A percentile compares a stretch with the other conserved stretches of the same genome.
Conservation (phyloP, 495 filamentous ascomycete species). For the Trichoderma orchidacearum region DNA sequence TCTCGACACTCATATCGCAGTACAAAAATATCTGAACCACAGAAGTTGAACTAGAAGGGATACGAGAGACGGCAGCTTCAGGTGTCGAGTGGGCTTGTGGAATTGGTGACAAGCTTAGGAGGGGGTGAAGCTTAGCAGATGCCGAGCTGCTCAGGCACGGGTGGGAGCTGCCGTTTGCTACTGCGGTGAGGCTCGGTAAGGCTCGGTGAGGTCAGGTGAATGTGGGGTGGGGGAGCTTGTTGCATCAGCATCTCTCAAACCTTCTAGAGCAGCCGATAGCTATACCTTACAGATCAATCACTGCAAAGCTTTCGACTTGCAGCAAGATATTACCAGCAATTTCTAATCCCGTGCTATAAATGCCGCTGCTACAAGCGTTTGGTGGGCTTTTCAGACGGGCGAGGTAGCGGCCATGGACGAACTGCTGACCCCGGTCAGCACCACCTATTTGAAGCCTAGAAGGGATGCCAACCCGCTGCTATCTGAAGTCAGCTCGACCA, state of each 20-base stretch:
- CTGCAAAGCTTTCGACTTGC: no score
- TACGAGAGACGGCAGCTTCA: no score
- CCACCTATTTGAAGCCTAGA: constrained; percentile 15
- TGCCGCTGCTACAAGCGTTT: not conserved
- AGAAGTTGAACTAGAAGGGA: not conserved
- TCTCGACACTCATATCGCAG: not conserved
- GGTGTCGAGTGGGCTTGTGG: not conserved
- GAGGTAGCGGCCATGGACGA: constrained; percentile 28
- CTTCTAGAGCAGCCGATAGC: not conserved
- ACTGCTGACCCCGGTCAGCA: constrained; percentile 34
- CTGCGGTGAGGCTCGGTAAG: not conserved
- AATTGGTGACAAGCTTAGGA: not conserved
- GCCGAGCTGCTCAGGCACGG: no score
- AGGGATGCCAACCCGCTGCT: constrained; percentile 6
- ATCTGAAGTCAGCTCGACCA: constrained; percentile 7
- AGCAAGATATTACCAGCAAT: not conserved
- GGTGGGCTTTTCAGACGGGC: not conserved
- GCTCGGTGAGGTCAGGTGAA: not conserved
- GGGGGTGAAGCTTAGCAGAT: not conserved
- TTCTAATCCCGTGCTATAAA: constrained; percentile 7
- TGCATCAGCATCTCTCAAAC: not conserved
- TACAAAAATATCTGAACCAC: not conserved
- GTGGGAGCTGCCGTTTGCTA: not conserved
- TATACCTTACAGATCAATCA: no score
- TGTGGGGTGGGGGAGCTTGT: no score